These are phyloP conservation scores for barley (Hordeum vulgare) DNA, from an alignment of 176 grass and related monocot genomes.

Conservation along the genomic window MorexV3_pseudomolecules_assembly NC_058524.1:50019748-50020247, in stretches of 20 bases:
- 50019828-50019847: slow-evolving; percentile 53
- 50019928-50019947: not conserved
- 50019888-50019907: not conserved
- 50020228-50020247: too few relatives aligned
- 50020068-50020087: too few relatives aligned
- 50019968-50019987: too few relatives aligned
- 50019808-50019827: slow-evolving; percentile 43
- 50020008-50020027: too few relatives aligned
- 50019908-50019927: not conserved
- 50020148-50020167: slow-evolving; percentile 75
- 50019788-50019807: slow-evolving; percentile 73
- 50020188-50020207: too few relatives aligned
- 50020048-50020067: not conserved
- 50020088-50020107: too few relatives aligned
- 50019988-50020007: too few relatives aligned
- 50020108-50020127: not conserved
- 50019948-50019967: not conserved
- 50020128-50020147: slow-evolving; percentile 49
- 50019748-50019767: slow-evolving; percentile 20
- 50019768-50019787: slow-evolving; percentile 55
- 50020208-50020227: too few relatives aligned
- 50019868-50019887: not conserved
- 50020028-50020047: too few relatives aligned
- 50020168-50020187: slow-evolving; percentile 79
- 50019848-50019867: not conserved